Evolutionary conservation across 2,329 filamentous ascomycete genomes (phyloP), one percentile per base, ranked within the genome.

Genomic region (Trichothecium sympodiale): DNA sequence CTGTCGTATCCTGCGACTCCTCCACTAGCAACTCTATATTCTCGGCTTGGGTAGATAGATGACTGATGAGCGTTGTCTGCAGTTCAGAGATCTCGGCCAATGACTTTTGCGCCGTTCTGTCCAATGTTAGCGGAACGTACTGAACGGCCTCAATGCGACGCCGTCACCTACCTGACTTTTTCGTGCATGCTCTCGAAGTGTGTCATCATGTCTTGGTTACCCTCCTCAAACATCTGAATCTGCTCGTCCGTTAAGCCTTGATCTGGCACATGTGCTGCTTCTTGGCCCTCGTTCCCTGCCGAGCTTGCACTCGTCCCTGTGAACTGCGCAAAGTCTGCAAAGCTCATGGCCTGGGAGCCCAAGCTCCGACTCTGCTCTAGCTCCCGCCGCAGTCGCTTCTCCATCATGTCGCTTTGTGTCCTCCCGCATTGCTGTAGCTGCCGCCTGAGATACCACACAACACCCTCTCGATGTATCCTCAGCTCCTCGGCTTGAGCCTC

Each of bases 171-270:
- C 84, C 82, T 83, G 46, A 96, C 86, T 70, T 96, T 91, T 57
- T 88, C 82, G 54, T 96, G 65, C n/a, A 84, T 87, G 60, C 83
- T 86, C 58, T 95, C 86, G 57, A 93, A 94, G 59, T 94, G 84
- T 57, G 83, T 83, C 47, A 96, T 69, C 79, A 98, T 87, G 43
- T 85, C 80, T 57, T 87, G 80, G 53, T 96, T 95, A 53, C 93
- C 88, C 59, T 86, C 75, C 47, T 89, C 88, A 61, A 98, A 96
- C 53, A 94, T 74, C 56, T 95, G 89, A 35, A 91, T 65, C 58
- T 96, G 89, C 53, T 95, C 87, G 16, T 78, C 69, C 14, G 82
- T 85, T 41, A 95, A 64, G 42, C 78, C 73, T 29, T 75, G 60
- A 34, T 59, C 48, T 20, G 20, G 20, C 20, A 6, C 17, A 16